Conservation (phyloP, 139 green algal genomes). For the Protoeuglena noctilucae region DNA sequence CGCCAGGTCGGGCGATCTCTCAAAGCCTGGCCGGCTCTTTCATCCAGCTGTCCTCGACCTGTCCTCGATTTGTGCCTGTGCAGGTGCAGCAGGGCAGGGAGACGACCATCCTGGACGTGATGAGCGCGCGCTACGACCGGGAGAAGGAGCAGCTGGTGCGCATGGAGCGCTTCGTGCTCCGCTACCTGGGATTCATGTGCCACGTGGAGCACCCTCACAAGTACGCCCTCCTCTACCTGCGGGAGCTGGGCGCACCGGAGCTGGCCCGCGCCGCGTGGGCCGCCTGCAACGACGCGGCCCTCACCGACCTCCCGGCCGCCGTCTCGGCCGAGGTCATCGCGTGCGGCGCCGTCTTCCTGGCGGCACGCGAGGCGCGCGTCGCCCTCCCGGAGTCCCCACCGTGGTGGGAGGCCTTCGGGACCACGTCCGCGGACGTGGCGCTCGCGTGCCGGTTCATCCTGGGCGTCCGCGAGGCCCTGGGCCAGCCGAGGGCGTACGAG, state of each 20-base stretch:
- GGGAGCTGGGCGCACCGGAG: conserved; percentile 25
- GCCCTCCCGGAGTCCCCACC: conserved; percentile 47
- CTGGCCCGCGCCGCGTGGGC: conserved; percentile 47
- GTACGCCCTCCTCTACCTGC: conserved; percentile 61
- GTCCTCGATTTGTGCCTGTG: too few relatives aligned
- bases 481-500: neutral
- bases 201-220: conserved; percentile 86
- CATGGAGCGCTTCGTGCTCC: conserved; percentile 63
- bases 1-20: neutral
- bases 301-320: conserved; percentile 74
- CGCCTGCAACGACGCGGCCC: conserved; percentile 75
- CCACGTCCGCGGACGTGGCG: neutral
- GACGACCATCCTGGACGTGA: neutral
- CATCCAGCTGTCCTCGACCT: neutral
- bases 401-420: conserved; percentile 62
- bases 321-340: conserved; percentile 64
- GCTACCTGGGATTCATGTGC: conserved; percentile 64
- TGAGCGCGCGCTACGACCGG: conserved; percentile 27
- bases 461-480: neutral
- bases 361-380: conserved; percentile 36
- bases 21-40: too few relatives aligned
- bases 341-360: conserved; percentile 71
- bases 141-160: conserved; percentile 43
- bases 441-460: neutral
- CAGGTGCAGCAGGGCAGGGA: neutral